These are phyloP conservation scores for Mucor piriformis DNA, from an alignment of 371 early-diverging fungal species.

Conservation along the genomic window DNA sequence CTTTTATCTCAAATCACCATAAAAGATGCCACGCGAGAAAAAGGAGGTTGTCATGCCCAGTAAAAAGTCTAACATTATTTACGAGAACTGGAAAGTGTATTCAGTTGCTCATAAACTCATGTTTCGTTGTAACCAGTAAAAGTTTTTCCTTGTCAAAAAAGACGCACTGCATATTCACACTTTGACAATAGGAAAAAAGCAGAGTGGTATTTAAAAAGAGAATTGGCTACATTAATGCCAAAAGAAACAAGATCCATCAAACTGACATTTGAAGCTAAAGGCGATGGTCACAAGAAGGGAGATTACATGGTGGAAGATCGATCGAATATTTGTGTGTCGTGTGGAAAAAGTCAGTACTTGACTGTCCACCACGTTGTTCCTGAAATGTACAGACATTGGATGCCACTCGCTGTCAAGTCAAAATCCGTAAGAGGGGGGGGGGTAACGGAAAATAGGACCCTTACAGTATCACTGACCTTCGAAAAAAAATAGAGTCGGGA, in stretches of 20 bases:
- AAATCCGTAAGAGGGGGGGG: slow-evolving; percentile 62
- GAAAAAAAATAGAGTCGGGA: slow-evolving; percentile 44
- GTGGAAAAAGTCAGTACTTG: slow-evolving; percentile 32
- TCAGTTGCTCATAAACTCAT: slow-evolving; percentile 46
- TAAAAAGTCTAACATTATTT: slow-evolving; percentile 34
- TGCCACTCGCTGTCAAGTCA: slow-evolving; percentile 57
- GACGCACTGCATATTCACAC: background rate
- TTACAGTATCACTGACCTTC: background rate
- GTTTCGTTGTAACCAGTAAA: slow-evolving; percentile 54
- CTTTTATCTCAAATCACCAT: too few species aligned
- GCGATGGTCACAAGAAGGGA: slow-evolving; percentile 51
- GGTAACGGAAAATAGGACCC: too few species aligned
- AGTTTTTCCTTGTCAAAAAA: background rate
- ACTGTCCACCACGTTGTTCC: slow-evolving; percentile 68
- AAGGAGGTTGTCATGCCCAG: slow-evolving; percentile 36
- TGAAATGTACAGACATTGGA: slow-evolving; percentile 59
- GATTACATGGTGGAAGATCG: slow-evolving; percentile 65
- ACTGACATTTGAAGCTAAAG: slow-evolving; percentile 57
- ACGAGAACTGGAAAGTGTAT: slow-evolving; percentile 57
- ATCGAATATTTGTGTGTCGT: slow-evolving; percentile 54
- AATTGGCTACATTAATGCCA: slow-evolving; percentile 37
- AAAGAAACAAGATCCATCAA: slow-evolving; percentile 43
- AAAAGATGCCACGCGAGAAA: slow-evolving; percentile 19
- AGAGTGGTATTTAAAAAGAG: slow-evolving; percentile 56
- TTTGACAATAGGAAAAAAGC: slow-evolving; percentile 39